Evolutionary conservation across 495 filamentous ascomycete species (phyloP).

Genomic region (Emericellopsis terricola): DNA sequence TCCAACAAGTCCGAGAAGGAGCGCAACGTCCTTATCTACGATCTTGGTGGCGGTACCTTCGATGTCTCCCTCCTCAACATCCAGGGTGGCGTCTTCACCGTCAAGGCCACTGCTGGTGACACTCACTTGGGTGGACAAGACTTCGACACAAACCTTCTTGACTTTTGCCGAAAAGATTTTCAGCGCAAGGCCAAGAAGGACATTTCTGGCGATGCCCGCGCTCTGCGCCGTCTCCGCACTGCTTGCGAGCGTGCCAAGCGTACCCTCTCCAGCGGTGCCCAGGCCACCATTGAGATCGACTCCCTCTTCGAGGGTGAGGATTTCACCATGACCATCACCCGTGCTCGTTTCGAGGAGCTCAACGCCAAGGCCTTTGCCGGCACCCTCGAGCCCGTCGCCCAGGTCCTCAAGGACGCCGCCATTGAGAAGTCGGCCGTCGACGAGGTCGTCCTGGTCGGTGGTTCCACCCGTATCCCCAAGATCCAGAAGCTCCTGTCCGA

Average conservation of each 20-base stretch:
- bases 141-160: conserved; percentile 94
- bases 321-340: conserved; percentile 97
- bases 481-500: conserved; percentile 97
- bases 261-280: conserved; percentile 87
- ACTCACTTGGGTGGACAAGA: conserved; percentile 98
- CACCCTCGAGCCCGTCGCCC: conserved; percentile 95
- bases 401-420: conserved; percentile 91
- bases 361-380: conserved; percentile 93
- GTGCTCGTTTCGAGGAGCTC: conserved; percentile 97
- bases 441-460: conserved; percentile 97
- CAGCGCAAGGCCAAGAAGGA: conserved; percentile 74
- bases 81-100: conserved; percentile 98
- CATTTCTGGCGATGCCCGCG: conserved; percentile 78
- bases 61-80: conserved; percentile 98
- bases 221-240: conserved; percentile 91
- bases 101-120: conserved; percentile 96
- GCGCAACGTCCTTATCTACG: conserved; percentile 98
- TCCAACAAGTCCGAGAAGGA: conserved; percentile 85
- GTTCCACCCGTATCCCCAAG: conserved; percentile 96
- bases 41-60: conserved; percentile 98
- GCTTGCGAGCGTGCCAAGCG: conserved; percentile 99
- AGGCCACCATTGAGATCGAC: conserved; percentile 98
- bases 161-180: conserved; percentile 93
- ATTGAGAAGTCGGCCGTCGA: conserved; percentile 89
- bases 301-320: conserved; percentile 95